Evolutionary conservation across 371 early-diverging fungal species (phyloP), one percentile per base, ranked within the genome.

Genomic region (Furculomyces boomerangus): DNA sequence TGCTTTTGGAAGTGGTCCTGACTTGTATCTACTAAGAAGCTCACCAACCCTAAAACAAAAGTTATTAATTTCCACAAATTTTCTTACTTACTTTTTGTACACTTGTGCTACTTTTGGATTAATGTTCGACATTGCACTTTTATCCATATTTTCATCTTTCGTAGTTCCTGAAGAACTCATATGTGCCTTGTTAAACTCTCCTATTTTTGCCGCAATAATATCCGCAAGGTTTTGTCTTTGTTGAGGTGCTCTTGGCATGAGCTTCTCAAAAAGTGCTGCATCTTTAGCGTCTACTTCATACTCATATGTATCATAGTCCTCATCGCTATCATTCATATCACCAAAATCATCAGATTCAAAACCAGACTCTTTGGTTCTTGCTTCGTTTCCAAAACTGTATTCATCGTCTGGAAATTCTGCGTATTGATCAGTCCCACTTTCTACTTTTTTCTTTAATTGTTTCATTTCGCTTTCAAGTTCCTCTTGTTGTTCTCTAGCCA

Each of bases 1-100:
- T 18, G 94, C 90, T 66, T 95, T 95, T 57, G 98, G 98, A 53
- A 96, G 74, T 63, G 85, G 86, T 35, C 98, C 97, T 22, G 92
- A 90, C 62, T 85, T 89, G 78, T 96, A 96, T 26, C 94, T 81
- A 52, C 81, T 79, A 49, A 98, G 67, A 54, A 96, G 66, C 50
- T 83, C 66, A 5, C 96, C 98, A 46, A 98, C 91, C 25, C 53
- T 53, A 48, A 35, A 10, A 35, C 7, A 35, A 35, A 35, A 35
- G 35, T 35, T 10, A n/a, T n/a, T n/a, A n/a, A n/a, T n/a, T n/a
- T n/a, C n/a, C n/a, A n/a, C n/a, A n/a, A n/a, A n/a, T n/a, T n/a
- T n/a, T n/a, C n/a, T n/a, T n/a, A 7, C 49, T 49, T 49, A 49
- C 84, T 95, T 90, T 57, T 88, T 77, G 66, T 97, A 97, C 30